Conservation (phyloP, 768 basidiomycete genomes). For the Suillus subaureus region DNA sequence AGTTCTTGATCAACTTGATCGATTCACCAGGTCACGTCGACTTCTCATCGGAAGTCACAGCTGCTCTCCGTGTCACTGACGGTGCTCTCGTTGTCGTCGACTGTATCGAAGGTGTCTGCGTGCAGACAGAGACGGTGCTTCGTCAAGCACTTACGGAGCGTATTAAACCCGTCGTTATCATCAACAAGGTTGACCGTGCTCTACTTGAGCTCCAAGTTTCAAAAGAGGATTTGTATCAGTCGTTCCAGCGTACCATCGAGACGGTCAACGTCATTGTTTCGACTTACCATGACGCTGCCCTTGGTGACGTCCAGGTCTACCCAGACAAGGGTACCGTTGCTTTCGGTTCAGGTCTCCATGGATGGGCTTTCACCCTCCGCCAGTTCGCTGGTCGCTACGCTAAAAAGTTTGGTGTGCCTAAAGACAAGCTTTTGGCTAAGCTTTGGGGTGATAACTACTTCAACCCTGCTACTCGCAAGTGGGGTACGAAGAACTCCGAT, state of each 20-base stretch:
- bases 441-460: constrained; percentile 99
- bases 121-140: constrained; percentile 99
- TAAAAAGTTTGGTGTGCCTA: constrained; percentile 99
- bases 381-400: constrained; percentile 94
- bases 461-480: constrained; percentile 96
- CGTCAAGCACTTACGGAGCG: constrained; percentile 97
- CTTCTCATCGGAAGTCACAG: constrained; percentile 99
- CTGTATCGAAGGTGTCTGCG: constrained; percentile 99
- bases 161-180: constrained; percentile 99
- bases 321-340: constrained; percentile 98
- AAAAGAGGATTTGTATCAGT: constrained; percentile 97
- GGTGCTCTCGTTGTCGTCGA: constrained; percentile 99
- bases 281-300: constrained; percentile 90
- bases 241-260: constrained; percentile 97
- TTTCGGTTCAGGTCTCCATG: constrained; percentile 98
- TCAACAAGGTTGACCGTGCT: constrained; percentile 99
- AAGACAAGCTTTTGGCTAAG: constrained; percentile 96
- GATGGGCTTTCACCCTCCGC: constrained; percentile 99
- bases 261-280: constrained; percentile 98
- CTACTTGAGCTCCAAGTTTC: constrained; percentile 96
- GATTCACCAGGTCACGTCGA: constrained; percentile 99
- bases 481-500: constrained; percentile 78
- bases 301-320: constrained; percentile 99
- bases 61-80: constrained; percentile 99
- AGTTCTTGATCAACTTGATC: constrained; percentile 99